These are phyloP conservation scores for Amanita molliuscula DNA, from an alignment of 768 basidiomycete species.

Conservation along the genomic window DNA sequence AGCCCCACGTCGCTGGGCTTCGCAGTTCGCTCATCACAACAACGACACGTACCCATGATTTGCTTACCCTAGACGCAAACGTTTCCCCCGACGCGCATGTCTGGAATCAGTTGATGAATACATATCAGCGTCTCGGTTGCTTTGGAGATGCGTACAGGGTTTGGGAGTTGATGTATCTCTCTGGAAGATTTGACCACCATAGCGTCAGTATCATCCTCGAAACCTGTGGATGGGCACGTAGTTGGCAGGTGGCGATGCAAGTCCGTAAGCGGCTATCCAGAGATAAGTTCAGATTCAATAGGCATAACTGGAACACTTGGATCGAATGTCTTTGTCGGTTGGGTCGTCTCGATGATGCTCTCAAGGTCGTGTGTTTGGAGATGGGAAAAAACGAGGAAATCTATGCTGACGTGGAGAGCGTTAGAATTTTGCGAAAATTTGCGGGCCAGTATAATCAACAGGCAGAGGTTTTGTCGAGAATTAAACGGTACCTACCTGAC, in stretches of 20 bases:
- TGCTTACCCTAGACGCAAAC: constrained; percentile 70
- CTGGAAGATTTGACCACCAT: constrained; percentile 45
- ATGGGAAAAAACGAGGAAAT: constrained; percentile 45
- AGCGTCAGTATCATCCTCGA: constrained; percentile 82
- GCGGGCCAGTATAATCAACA: constrained; percentile 32
- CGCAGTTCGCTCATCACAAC: constrained; percentile 28
- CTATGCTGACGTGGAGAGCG: constrained; percentile 37
- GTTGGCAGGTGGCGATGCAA: constrained; percentile 38
- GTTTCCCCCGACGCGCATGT: constrained; percentile 58
- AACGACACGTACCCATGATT: constrained; percentile 62
- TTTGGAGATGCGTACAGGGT: constrained; percentile 64
- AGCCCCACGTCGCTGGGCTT: constrained; percentile 8
- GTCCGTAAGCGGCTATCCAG: constrained; percentile 43
- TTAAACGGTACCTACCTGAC: constrained; percentile 30
- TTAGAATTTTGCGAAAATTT: constrained; percentile 45
- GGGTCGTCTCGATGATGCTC: constrained; percentile 55
- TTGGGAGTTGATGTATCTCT: constrained; percentile 65
- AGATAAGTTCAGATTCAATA: constrained; percentile 42
- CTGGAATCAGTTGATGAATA: constrained; percentile 84
- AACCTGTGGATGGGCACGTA: constrained; percentile 59
- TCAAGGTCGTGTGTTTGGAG: constrained; percentile 49
- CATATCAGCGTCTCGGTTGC: constrained; percentile 71
- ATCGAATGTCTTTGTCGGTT: constrained; percentile 80
- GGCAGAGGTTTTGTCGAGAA: constrained; percentile 32
- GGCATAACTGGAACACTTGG: constrained; percentile 72